Conservation (phyloP, 192 early-diverging fungal species). For the Coemansia sp. region DNA sequence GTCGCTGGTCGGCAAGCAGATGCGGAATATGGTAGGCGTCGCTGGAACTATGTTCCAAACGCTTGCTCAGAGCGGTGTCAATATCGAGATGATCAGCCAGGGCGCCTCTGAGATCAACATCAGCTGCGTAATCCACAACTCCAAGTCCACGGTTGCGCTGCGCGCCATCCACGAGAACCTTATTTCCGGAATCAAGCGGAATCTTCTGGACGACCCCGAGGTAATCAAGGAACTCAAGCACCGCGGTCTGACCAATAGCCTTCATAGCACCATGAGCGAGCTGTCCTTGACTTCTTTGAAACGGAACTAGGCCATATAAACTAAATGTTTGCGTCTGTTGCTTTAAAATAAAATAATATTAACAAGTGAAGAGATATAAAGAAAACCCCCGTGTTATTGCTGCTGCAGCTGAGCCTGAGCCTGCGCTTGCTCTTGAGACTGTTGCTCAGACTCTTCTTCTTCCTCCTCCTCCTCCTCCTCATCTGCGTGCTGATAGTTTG, state of each 20-base stretch:
- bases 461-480: no score
- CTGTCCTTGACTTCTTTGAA: slow-evolving; percentile 31
- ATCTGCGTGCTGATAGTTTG: slow-evolving; percentile 15
- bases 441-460: slow-evolving; percentile 1
- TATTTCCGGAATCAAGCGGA: slow-evolving; percentile 46
- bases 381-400: neutral
- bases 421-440: neutral
- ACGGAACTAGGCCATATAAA: slow-evolving; percentile 1
- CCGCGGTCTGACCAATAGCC: slow-evolving; percentile 23
- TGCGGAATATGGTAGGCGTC: slow-evolving; percentile 97
- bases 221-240: slow-evolving; percentile 39
- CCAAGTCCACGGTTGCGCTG: slow-evolving; percentile 69
- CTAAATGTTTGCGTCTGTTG: no score
- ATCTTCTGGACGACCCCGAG: slow-evolving; percentile 46
- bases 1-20: slow-evolving; percentile 91
- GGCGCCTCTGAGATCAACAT: slow-evolving; percentile 99
- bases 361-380: neutral
- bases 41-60: slow-evolving; percentile 91
- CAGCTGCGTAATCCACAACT: slow-evolving; percentile 87
- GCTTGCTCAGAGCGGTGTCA: slow-evolving; percentile 80
- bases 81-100: slow-evolving; percentile 99
- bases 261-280: slow-evolving; percentile 49
- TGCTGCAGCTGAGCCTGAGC: neutral
- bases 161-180: slow-evolving; percentile 86
- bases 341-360: neutral